These are phyloP conservation scores for Penicillium odoratum DNA, from an alignment of 495 filamentous ascomycete genomes.

Conservation along the genomic window DNA sequence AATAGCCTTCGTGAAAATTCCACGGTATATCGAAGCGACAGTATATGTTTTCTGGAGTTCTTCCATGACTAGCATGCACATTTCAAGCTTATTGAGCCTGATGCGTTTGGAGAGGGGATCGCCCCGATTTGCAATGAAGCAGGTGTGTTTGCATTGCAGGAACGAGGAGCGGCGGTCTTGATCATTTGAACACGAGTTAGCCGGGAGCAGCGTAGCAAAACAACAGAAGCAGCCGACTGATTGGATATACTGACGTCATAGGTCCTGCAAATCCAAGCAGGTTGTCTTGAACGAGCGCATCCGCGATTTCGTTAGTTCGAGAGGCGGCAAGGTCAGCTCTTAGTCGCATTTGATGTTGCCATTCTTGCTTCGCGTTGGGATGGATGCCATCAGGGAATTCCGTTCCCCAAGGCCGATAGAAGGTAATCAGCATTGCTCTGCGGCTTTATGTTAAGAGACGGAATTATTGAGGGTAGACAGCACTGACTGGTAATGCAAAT, in stretches of 20 bases:
- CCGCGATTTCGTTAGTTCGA: conserved; percentile 34
- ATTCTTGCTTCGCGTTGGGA: conserved; percentile 11
- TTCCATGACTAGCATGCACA: conserved; percentile 44
- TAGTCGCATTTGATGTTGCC: conserved; percentile 20
- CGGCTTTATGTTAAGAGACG: background rate
- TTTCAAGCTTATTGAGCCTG: conserved; percentile 38
- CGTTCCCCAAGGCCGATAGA: conserved; percentile 31
- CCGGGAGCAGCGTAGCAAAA: background rate
- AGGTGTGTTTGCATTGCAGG: conserved; percentile 45
- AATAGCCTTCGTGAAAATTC: conserved; percentile 34
- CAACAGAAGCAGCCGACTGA: background rate
- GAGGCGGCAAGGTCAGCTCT: conserved; percentile 33
- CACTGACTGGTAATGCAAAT: conserved; percentile 37
- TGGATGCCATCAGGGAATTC: conserved; percentile 16
- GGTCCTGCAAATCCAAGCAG: conserved; percentile 29
- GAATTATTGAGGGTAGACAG: background rate
- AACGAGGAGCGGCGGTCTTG: conserved; percentile 37
- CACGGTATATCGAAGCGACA: conserved; percentile 34
- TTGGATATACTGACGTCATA: conserved; percentile 32
- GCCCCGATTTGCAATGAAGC: conserved; percentile 32
- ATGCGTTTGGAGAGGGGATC: conserved; percentile 33
- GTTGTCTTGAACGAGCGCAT: conserved; percentile 31
- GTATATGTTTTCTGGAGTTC: conserved; percentile 39
- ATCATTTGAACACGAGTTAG: background rate
- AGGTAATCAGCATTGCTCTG: conserved; percentile 30